These are phyloP conservation scores for Anastatica hierochuntica DNA, from an alignment of 345 rosid genomes.

Conservation along the genomic window DNA sequence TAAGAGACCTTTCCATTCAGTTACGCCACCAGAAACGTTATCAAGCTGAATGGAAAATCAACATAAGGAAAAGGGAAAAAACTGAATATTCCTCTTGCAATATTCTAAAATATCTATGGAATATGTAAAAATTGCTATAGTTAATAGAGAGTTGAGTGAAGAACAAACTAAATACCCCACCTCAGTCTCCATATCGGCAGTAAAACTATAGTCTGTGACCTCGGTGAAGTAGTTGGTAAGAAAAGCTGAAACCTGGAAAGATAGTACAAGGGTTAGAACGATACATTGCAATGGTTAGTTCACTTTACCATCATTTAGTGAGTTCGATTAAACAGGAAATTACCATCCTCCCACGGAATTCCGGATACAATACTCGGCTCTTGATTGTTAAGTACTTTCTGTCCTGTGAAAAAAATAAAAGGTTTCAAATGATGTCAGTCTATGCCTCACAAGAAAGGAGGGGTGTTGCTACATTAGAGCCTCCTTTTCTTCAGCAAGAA, in stretches of 20 bases:
- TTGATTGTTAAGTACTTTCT: constrained; percentile 72
- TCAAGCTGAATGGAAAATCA: constrained; percentile 58
- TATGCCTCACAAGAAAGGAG: constrained; percentile 9
- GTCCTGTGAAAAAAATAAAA: constrained; percentile 42
- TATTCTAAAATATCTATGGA: too few species aligned
- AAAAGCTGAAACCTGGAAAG: constrained; percentile 84
- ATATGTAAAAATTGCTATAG: constrained; percentile 1
- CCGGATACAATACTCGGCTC: constrained; percentile 63
- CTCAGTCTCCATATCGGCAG: constrained; percentile 98
- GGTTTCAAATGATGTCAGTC: constrained; percentile 7
- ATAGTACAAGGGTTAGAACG: constrained; percentile 9
- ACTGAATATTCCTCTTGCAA: too few species aligned
- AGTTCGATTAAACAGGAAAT: constrained; percentile 7
- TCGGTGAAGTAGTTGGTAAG: constrained; percentile 79
- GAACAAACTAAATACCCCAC: constrained; percentile 27
- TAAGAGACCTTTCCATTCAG: constrained; percentile 98
- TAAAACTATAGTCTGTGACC: constrained; percentile 90
- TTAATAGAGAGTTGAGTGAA: not conserved
- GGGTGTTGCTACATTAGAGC: constrained; percentile 6
- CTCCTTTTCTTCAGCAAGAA: too few species aligned
- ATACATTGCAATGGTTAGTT: constrained; percentile 1
- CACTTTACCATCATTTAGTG: constrained; percentile 2
- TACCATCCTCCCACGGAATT: constrained; percentile 99
- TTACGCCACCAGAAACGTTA: constrained; percentile 88
- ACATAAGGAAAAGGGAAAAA: not conserved